A percentile compares a stretch with the other conserved stretches of the same genome.
These are phyloP conservation scores for Aspergillus sp. DNA, from an alignment of 2,329 filamentous ascomycete species.

Conservation along the genomic window DNA sequence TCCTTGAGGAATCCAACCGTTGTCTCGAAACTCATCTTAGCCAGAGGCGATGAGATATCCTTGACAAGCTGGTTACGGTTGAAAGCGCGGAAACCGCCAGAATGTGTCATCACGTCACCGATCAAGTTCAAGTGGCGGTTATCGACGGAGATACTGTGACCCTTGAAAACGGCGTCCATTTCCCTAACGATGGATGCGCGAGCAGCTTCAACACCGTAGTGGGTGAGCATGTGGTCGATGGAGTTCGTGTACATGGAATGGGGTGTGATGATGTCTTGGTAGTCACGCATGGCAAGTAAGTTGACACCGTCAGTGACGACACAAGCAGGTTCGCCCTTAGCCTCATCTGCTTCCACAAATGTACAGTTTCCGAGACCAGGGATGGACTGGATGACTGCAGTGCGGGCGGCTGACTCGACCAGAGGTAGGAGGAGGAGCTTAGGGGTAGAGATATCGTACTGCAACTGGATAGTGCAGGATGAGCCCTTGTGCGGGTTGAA, in stretches of 20 bases:
- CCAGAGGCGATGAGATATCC: conserved; percentile 83
- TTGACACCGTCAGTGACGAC: conserved; percentile 86
- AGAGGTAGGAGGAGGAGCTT: conserved; percentile 93
- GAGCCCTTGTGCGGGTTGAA: conserved; percentile 74
- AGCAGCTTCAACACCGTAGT: conserved; percentile 93
- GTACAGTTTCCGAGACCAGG: conserved; percentile 72
- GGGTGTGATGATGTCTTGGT: conserved; percentile 80
- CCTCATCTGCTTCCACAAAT: conserved; percentile 60
- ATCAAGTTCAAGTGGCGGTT: conserved; percentile 92
- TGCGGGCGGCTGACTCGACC: conserved; percentile 76
- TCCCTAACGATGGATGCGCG: conserved; percentile 84
- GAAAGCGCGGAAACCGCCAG: conserved; percentile 85
- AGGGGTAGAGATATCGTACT: conserved; percentile 74
- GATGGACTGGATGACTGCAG: conserved; percentile 84
- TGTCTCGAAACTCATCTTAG: conserved; percentile 99
- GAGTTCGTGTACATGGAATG: conserved; percentile 90
- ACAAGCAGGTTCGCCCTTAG: conserved; percentile 48
- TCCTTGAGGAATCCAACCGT: conserved; percentile 92
- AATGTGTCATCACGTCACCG: conserved; percentile 95
- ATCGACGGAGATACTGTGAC: conserved; percentile 91
- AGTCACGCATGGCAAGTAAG: conserved; percentile 84
- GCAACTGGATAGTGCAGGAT: conserved; percentile 78
- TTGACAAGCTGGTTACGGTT: conserved; percentile 80
- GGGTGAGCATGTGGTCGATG: conserved; percentile 76
- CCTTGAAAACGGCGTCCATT: conserved; percentile 78